Base-by-base conservation (phyloP, 73 alveolate species). In the Paramecium pentaurelia region DNA sequence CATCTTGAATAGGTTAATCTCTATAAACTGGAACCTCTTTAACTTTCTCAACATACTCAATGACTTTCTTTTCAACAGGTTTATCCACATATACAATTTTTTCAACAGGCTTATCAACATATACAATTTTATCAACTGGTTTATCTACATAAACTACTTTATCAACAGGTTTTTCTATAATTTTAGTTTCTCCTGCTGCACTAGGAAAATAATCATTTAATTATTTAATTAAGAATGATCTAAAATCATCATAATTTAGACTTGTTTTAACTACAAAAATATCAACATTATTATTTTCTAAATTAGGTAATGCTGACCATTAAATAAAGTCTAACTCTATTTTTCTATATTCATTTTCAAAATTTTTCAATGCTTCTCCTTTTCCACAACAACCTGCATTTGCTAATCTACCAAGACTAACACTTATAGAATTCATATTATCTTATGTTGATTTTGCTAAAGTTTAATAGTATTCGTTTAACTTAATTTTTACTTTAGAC, bases 371-470 rank as follows among this genome's bases (percentile, higher is more conserved):
- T 3, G 71, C 75, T 49, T 80, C 91, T 0, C 91, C 91, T 25
- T 80, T 80, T 8, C 91, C 91, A 45, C 91, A 80, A 80, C 47
- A 80, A 22, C 91, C 91, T 8, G 91, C 77, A 12, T 16, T 16
- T 38, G 27, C 27, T 80, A 80, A 47, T 42, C 44, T 34, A 44
- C 16, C 16, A 18, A 80, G 34, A 40, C 37, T 18, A 40, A 9
- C 16, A 27, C 20, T 18, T 3, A 40, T 47, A 14, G 77, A 22
- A 20, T 27, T 28, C 34, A 80, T 18, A 80, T 80, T 45, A 12
- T 22, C 34, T 28, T 20, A 22, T 0, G 91, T 80, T 18, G 91
- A 45, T 47, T 80, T 80, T 6, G 58, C 77, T 32, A 80, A 80
- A 16, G 77, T 27, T 44, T 80, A 25, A 49, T 45, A 80, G 30